A percentile compares a stretch with the other conserved stretches of the same genome.
Evolutionary conservation across 441 rosid species (phyloP).

Genomic region (Macaranga tanarius): DNA sequence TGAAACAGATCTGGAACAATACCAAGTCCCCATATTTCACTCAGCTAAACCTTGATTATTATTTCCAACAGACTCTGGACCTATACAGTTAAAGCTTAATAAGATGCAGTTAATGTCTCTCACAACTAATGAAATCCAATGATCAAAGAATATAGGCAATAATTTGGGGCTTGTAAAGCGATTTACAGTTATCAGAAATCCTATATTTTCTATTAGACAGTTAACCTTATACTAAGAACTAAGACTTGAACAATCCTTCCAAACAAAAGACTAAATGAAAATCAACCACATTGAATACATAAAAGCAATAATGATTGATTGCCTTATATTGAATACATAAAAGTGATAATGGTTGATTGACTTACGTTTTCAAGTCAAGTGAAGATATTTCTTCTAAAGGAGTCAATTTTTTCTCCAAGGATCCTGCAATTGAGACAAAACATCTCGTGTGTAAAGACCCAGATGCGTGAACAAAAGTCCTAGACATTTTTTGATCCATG

Average conservation of each 20-base stretch:
- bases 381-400: constrained; percentile 70
- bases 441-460: background rate
- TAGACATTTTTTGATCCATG: background rate
- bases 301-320: background rate
- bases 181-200: constrained; percentile 2
- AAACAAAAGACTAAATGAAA: background rate
- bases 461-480: background rate
- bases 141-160: background rate
- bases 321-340: too few relatives aligned
- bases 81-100: too few relatives aligned
- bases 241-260: background rate
- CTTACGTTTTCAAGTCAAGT: constrained; percentile 76
- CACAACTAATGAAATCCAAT: background rate
- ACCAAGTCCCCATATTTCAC: constrained; percentile 1
- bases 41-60: background rate
- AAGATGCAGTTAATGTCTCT: background rate
- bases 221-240: background rate
- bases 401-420: constrained; percentile 59
- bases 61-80: background rate
- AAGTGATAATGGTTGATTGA: constrained; percentile 7
- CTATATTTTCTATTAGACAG: background rate
- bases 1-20: background rate
- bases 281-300: background rate
- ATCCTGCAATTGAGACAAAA: constrained; percentile 46
- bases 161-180: background rate